Base-by-base conservation (phyloP, 805 yeast species). In the Komagataella ulmi region DNA sequence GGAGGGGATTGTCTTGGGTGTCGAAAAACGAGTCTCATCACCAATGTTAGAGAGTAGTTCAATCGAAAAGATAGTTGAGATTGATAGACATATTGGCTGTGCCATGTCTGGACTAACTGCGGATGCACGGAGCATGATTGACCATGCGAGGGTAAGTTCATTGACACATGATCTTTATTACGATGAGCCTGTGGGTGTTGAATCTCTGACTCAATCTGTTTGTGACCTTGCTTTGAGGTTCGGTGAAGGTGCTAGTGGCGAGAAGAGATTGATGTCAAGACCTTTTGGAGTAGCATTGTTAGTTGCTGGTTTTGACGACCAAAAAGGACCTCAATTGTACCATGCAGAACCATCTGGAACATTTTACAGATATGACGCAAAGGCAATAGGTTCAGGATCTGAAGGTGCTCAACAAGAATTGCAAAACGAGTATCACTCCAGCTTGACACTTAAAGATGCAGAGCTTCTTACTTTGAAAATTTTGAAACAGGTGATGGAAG, bases 291-390 rank as follows among this genome's bases (percentile, higher is more conserved):
- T 93, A 49, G 99, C 99, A 1, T 71, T 93, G 58, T 76, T 93
- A 61, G 85, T 93, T 62, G 99, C 98, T 4, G 99, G 99, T 50
- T 77, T 82, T 59, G 99, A 93, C 70, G 75, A 80, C 54, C 95
- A 88, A 59, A 83, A 88, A 62, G 99, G 99, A 0, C 96, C 97
- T 48, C 99, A 93, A 68, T 77, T 93, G 59, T 87, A 87, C 66
- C 97, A 93, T 66, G 96, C 98, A n/a, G 99, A 93, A 70, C 99
- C 99, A 45, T 87, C 96, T 12, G 99, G 99, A 54, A 93, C 99
- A 1, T 93, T 89, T 61, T 95, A 93, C 71, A 81, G 93, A 69
- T 93, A 93, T 65, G 97, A 93, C 62, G 99, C 99, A 24, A 95
- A 93, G 71, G 99, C 99, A 10, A 93, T 95, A 61, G 99, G 99